Base-by-base conservation (phyloP, 2,329 filamentous ascomycete genomes). In the Neonectria sp. region DNA sequence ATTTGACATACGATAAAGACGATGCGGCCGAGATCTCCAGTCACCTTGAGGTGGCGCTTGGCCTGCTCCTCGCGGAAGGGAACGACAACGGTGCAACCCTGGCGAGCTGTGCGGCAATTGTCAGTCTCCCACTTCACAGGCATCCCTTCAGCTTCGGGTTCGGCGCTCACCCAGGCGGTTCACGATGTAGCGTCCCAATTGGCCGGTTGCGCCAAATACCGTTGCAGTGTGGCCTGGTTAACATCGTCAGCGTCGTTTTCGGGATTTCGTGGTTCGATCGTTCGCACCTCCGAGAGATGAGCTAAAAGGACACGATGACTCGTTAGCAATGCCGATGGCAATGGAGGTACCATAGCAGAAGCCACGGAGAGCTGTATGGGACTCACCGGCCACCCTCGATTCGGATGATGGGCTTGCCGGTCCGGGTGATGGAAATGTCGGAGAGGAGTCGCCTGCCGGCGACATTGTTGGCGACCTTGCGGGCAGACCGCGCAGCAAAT, bases 11-110 rank as follows among this genome's bases (percentile, higher is more conserved):
- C 93, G 76, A 97, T 87, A 82, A 99, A 98, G 76, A 93, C 86
- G 63, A 99, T 89, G 75, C 94, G 90, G 70, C 96, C 96, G 68
- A 99, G 87, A 83, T 99, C 96, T 83, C 96, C 96, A n/a, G 94
- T 88, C 66, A 97, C 91, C 85, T 98, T 98, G 79, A 99, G 86
- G 85, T 98, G 95, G 75, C 96, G 92, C 89, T 98, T 98, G 75
- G 92, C 87, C 95, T 98, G 98, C 84, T 98, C 96, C 86, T 99
- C 96, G 52, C 96, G 92, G 87, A 90, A 99, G 56, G 96, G 96
- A 67, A 98, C 83, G 67, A 99, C 90, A 46, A 99, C 96, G 45
- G 93, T 97, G 83, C 94, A 97, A 91, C 96, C 96, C 84, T 95
- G 91, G 71, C 93, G 92, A 75, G 96, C 95, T 97, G 57, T 40